Base-by-base conservation (phyloP, 164 flowering plant species). In the Piper betle region DNA sequence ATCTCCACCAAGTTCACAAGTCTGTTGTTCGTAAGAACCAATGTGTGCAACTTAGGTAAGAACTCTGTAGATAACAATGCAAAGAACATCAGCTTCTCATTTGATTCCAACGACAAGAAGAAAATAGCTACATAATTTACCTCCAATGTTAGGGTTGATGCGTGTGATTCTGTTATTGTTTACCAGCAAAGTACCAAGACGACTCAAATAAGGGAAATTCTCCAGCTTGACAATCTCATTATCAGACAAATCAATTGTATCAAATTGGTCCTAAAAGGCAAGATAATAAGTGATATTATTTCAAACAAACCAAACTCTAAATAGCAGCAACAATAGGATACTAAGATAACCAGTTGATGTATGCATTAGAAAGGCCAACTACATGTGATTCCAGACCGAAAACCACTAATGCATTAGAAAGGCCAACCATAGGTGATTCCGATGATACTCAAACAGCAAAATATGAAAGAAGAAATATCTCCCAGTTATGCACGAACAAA, bases 151-250 rank as follows among this genome's bases (percentile, higher is more conserved):
- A 61, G 89, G 86, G 65, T 81, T 88, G 69, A 92, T 85, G 33
- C 98, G 88, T 20, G 98, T 88, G 63, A 92, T 84, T 71, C 98
- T 82, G 57, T 88, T 92, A 73, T 83, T 92, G 78, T 85, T 88
- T 43, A 92, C 62, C 39, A 92, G 53, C 81, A 92, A 61, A 46
- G 95, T 88, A 39, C 92, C 95, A 60, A 92, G 74, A 8, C 98
- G 84, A 66, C 68, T 81, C 54, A 92, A 82, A 70, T 75, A 71
- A 1, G 98, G 96, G 60, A 92, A 80, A 70, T 92, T 92, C 66
- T 92, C 98, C 50, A 92, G 91, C 83, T 88, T 92, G 57, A 92
- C 98, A 68, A 92, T 88, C 81, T 92, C 98, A 78, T 92, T 92
- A 72, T 92, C 95, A 16, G 96, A 85, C 75, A 88, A 79, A 77